Evolutionary conservation across 2,329 filamentous ascomycete genomes (phyloP).

Genomic region (Furcasterigmium furcatum): DNA sequence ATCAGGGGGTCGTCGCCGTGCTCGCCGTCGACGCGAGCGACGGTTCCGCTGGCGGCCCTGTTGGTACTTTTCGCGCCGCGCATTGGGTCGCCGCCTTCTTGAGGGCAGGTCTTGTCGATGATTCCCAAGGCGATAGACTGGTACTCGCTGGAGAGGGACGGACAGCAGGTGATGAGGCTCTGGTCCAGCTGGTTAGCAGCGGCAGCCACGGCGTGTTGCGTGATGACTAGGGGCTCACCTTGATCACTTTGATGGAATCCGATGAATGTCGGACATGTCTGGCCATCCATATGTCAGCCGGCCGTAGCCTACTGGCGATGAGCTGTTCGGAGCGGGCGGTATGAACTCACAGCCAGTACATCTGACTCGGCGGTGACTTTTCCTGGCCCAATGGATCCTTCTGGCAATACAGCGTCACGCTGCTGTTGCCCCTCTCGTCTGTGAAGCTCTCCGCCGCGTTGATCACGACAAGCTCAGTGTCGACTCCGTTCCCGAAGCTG

Average conservation of each 20-base stretch:
- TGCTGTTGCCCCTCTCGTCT: conserved; percentile 1
- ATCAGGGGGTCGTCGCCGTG: background rate
- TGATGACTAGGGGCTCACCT: background rate
- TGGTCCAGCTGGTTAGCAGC: no score
- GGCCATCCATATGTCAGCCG: background rate
- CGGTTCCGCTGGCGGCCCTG: background rate
- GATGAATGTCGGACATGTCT: conserved; percentile 1
- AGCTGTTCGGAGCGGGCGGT: background rate
- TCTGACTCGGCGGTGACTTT: background rate
- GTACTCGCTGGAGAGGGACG: background rate
- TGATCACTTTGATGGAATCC: background rate
- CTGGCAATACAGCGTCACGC: conserved; percentile 1
- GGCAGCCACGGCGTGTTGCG: background rate
- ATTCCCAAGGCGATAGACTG: background rate
- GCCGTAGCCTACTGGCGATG: no score
- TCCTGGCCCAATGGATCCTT: background rate
- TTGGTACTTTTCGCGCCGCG: background rate
- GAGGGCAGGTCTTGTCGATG: background rate
- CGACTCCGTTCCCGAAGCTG: background rate
- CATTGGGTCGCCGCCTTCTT: background rate
- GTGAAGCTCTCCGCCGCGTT: conserved; percentile 3
- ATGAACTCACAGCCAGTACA: background rate
- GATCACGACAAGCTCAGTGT: background rate
- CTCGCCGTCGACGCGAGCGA: background rate
- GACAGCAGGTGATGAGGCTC: background rate